These are phyloP conservation scores for Paraphoma sp. DNA, from an alignment of 2,329 filamentous ascomycete genomes.

Conservation along the genomic window DNA sequence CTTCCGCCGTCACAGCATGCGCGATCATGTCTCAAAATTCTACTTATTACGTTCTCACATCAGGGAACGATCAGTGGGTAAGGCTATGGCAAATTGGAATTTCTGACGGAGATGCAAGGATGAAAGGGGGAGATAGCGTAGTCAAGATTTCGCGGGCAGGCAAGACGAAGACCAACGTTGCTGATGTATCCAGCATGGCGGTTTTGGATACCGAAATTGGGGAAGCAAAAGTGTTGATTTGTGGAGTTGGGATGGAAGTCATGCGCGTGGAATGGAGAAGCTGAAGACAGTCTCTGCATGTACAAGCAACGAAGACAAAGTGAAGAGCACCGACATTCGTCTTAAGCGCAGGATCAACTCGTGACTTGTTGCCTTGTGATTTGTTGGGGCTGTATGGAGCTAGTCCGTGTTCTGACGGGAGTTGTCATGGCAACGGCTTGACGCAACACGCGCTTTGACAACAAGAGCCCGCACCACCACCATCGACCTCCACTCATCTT, in stretches of 20 bases:
- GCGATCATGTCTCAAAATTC: slow-evolving; percentile 47
- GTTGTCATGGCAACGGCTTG: slow-evolving; percentile 25
- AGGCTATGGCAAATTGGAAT: slow-evolving; percentile 53
- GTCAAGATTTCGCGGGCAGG: slow-evolving; percentile 39
- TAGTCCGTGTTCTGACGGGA: background rate
- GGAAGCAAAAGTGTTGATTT: slow-evolving; percentile 32
- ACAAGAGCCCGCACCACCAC: slow-evolving; percentile 29
- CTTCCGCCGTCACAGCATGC: slow-evolving; percentile 70
- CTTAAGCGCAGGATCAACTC: background rate
- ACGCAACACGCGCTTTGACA: slow-evolving; percentile 26
- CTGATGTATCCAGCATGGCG: slow-evolving; percentile 62
- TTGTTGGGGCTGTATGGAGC: background rate
- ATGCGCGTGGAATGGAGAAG: slow-evolving; percentile 19
- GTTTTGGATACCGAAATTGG: slow-evolving; percentile 32
- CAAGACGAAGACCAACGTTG: slow-evolving; percentile 56
- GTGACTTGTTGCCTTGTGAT: too few relatives aligned
- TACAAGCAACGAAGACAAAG: background rate
- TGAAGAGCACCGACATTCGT: too few relatives aligned
- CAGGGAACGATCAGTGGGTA: slow-evolving; percentile 57
- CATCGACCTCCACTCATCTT: slow-evolving; percentile 16
- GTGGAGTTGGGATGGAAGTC: slow-evolving; percentile 46
- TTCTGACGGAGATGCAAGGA: background rate
- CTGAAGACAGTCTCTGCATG: background rate
- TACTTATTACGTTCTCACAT: slow-evolving; percentile 38
- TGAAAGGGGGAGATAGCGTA: slow-evolving; percentile 3